Percentiles rank a stretch among this genome's conserved stretches.
Evolutionary conservation across 2,329 filamentous ascomycete species (phyloP).

Genomic region (Fusarium veterinarium): DNA sequence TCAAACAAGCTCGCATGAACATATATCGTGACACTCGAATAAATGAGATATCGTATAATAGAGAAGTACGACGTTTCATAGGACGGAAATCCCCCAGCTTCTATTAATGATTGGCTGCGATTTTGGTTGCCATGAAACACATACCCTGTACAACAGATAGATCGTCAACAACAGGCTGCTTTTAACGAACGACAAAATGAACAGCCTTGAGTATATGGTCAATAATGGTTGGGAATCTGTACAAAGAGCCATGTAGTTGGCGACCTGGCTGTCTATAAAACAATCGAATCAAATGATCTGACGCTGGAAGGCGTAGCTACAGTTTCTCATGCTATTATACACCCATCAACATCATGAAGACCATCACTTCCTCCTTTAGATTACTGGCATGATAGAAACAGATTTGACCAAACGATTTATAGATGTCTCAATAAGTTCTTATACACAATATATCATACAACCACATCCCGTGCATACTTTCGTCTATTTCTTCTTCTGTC

Average conservation of each 20-base stretch:
- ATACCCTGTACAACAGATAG: not conserved
- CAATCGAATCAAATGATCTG: not conserved
- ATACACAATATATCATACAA: conserved; percentile 49
- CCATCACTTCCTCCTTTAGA: not conserved
- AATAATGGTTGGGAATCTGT: not conserved
- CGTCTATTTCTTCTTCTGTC: conserved; percentile 36
- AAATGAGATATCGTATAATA: not conserved
- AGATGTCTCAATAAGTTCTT: conserved; percentile 37
- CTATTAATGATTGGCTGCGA: not conserved
- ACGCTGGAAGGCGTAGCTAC: not conserved
- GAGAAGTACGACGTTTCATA: not conserved
- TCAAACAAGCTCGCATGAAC: conserved; percentile 4
- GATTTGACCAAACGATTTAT: conserved; percentile 9
- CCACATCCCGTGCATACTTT: not conserved
- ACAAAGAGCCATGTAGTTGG: not conserved
- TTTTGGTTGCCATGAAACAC: not conserved
- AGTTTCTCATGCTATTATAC: not conserved
- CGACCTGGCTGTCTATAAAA: not conserved
- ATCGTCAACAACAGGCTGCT: not conserved
- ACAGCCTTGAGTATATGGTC: not conserved
- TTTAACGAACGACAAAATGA: not conserved
- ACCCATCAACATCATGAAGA: not conserved
- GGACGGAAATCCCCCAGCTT: not conserved
- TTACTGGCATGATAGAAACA: not conserved
- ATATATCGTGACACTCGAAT: not conserved